These are phyloP conservation scores for Zea mays DNA, from an alignment of 176 grass and related monocot species.

Conservation along the genomic window Zm-B73-REFERENCE-NAM-5.0 NC_050100.1:17201501-17202000, in stretches of 20 bases:
- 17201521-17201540: conserved; percentile 71
- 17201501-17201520: conserved; percentile 52
- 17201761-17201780: conserved; percentile 83
- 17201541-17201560: not conserved
- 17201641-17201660: not conserved
- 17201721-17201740: conserved; percentile 84
- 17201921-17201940: conserved; percentile 51
- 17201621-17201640: not conserved
- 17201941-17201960: conserved; percentile 72
- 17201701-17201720: conserved; percentile 93
- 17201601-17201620: not conserved
- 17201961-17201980: conserved; percentile 57
- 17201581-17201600: too few species aligned
- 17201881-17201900: conserved; percentile 21
- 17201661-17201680: not conserved
- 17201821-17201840: not conserved
- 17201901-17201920: conserved; percentile 31
- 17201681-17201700: conserved; percentile 49
- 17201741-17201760: conserved; percentile 78
- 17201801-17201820: conserved; percentile 4
- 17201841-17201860: conserved; percentile 31
- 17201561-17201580: too few species aligned
- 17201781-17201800: not conserved
- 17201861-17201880: conserved; percentile 44
- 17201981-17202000: conserved; percentile 52